Evolutionary conservation across 306 rosid genomes (phyloP), one percentile per base, ranked within the genome.

Genomic region (Quercus engelmannii): DNA sequence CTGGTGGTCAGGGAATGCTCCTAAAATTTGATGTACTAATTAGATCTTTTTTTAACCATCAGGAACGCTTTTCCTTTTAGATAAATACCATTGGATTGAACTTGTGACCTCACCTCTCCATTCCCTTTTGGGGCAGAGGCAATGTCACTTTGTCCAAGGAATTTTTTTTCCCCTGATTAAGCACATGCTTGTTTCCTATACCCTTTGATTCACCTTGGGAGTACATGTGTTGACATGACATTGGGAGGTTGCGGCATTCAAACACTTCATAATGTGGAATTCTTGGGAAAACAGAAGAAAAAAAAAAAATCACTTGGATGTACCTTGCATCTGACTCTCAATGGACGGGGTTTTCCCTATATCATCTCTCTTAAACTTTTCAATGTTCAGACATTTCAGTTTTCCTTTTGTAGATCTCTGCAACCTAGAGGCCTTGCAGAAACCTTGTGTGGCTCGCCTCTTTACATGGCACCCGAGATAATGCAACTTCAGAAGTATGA

Each of bases 401-500:
- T 76, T 85, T 61, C 68, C 77, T 59, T 30, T 83, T 74, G 84
- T 83, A 96, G 99, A 86, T 96, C 98, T 81, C 83, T 96, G 89
- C 96, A 91, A 83, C 97, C 99, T 71, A 90, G 85, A 76, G 92
- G 93, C 57, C 98, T 96, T 86, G 99, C 99, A 76, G 99, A 96
- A 90, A 96, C 99, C 41, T 84, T 96, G 91, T 96, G 99, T 80
- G 99, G 99, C 71, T 96, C 99, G 26, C 99, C 99, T 31, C 99
- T 96, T 76, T 96, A 96, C 86, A 96, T 96, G 99, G 99, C 99
- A 86, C 99, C 99, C 52, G 98, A 96, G 90, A 96, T 96, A 83
- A 96, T 96, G 99, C 98, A 89, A 88, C 94, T 90, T n/a, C 97
- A 93, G 79, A 93, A 96, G 80, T 96, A 96, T 75, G 98, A 96